These are phyloP conservation scores for Geranium brycei DNA, from an alignment of 345 rosid species.

Conservation along the genomic window DNA sequence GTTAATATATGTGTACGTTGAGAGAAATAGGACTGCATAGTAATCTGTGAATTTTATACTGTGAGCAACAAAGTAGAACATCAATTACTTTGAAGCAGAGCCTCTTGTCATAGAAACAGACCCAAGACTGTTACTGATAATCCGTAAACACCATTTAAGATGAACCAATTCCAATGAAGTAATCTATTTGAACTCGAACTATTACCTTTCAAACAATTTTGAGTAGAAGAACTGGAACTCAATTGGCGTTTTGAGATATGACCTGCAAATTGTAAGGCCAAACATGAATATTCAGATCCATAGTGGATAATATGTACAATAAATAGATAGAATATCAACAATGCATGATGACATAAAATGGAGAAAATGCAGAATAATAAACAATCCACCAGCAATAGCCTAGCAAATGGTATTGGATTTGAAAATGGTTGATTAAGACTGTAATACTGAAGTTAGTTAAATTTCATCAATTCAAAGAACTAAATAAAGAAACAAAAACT, in stretches of 20 bases:
- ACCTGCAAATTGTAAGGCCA: conserved; percentile 6
- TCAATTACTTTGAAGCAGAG: not conserved
- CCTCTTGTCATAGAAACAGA: not conserved
- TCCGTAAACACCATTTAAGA: not conserved
- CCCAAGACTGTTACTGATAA: not conserved
- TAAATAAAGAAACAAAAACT: conserved; percentile 1
- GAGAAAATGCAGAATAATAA: not conserved
- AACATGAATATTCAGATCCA: not conserved
- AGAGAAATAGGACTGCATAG: not conserved
- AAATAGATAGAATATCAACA: not conserved
- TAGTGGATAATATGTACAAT: not conserved
- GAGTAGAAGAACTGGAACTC: conserved; percentile 2
- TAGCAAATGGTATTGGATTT: not conserved
- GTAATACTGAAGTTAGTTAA: not conserved
- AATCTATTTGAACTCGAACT: not conserved
- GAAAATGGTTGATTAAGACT: not conserved
- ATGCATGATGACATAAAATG: not conserved
- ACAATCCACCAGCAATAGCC: not conserved
- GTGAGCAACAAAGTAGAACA: not conserved
- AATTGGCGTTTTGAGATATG: conserved; percentile 4
- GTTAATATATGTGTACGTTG: not conserved
- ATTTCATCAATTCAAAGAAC: not conserved
- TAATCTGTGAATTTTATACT: no score
- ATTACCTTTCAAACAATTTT: not conserved
- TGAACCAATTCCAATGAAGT: not conserved